phyloP scores from a whole-genome alignment of 2,329 filamentous ascomycete species.

The Cytospora piceae region DNA sequence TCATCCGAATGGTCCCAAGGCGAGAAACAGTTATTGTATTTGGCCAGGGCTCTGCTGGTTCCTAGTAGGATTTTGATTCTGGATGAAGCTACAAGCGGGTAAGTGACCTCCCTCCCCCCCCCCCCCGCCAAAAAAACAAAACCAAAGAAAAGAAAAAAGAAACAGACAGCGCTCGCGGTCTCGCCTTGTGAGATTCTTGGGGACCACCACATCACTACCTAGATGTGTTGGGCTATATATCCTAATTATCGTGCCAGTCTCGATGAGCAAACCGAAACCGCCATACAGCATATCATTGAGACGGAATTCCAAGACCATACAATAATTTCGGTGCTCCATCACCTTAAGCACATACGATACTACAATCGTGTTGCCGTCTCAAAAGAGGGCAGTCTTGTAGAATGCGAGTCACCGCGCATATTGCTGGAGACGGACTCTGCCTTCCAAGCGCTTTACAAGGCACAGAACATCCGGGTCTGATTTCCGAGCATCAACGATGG shows the following conservation, averaged over 20 bases:
- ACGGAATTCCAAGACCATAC: constrained; percentile 14
- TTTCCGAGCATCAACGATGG: too few species aligned
- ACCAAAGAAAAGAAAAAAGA: too few species aligned
- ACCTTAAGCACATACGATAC: constrained; percentile 3
- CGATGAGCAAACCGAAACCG: constrained; percentile 12
- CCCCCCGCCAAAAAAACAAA: too few species aligned
- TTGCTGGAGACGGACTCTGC: constrained; percentile 6
- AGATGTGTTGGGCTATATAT: background rate
- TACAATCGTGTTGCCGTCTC: constrained; percentile 19
- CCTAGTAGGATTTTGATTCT: constrained; percentile 33
- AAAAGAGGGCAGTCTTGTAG: constrained; percentile 11
- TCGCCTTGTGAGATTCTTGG: too few species aligned
- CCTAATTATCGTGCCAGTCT: constrained; percentile 6
- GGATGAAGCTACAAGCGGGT: constrained; percentile 35
- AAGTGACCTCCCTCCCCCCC: background rate
- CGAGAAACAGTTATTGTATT: constrained; percentile 32
- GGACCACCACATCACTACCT: too few species aligned
- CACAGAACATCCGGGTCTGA: background rate
- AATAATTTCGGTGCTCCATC: constrained; percentile 12
- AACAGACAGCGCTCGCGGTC: too few species aligned
- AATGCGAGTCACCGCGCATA: constrained; percentile 9
- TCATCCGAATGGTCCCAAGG: constrained; percentile 26
- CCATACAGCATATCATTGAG: constrained; percentile 13
- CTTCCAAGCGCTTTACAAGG: constrained; percentile 3
- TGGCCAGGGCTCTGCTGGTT: constrained; percentile 32